Conservation (phyloP, 352 stramenopile genomes). For the Phytopythium kandeliae region DNA sequence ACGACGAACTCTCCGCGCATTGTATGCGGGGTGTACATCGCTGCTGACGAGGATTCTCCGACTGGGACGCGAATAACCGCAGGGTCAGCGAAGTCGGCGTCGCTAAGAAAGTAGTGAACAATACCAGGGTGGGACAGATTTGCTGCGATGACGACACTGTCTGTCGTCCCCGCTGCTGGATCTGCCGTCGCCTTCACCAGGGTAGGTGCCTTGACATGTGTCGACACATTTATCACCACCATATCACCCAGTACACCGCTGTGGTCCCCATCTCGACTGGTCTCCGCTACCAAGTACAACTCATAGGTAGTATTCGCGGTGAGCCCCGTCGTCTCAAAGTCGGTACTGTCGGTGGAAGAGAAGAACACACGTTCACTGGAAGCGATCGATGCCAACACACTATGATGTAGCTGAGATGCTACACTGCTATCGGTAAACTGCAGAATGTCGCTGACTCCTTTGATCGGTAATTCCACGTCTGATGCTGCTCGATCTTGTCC, state of each 20-base stretch:
- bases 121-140: slow-evolving; percentile 64
- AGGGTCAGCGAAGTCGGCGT: slow-evolving; percentile 76
- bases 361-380: slow-evolving; percentile 2
- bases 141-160: slow-evolving; percentile 46
- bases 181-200: slow-evolving; percentile 55
- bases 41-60: neutral
- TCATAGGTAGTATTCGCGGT: slow-evolving; percentile 53
- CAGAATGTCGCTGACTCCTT: slow-evolving; percentile 12
- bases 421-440: slow-evolving; percentile 10
- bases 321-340: slow-evolving; percentile 20
- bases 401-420: slow-evolving; percentile 11
- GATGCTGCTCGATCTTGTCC: neutral
- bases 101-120: slow-evolving; percentile 69
- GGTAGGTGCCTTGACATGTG: slow-evolving; percentile 45
- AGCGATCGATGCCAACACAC: slow-evolving; percentile 2
- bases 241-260: slow-evolving; percentile 47
- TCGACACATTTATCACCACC: slow-evolving; percentile 26
- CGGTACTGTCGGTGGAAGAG: neutral
- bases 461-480: neutral
- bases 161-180: slow-evolving; percentile 30
- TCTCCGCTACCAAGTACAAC: slow-evolving; percentile 45
- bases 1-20: slow-evolving; percentile 46
- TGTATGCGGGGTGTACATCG: slow-evolving; percentile 22
- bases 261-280: slow-evolving; percentile 19
- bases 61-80: slow-evolving; percentile 27